Conservation (phyloP, 345 rosid genomes). For the Sapria himalayana region DNA sequence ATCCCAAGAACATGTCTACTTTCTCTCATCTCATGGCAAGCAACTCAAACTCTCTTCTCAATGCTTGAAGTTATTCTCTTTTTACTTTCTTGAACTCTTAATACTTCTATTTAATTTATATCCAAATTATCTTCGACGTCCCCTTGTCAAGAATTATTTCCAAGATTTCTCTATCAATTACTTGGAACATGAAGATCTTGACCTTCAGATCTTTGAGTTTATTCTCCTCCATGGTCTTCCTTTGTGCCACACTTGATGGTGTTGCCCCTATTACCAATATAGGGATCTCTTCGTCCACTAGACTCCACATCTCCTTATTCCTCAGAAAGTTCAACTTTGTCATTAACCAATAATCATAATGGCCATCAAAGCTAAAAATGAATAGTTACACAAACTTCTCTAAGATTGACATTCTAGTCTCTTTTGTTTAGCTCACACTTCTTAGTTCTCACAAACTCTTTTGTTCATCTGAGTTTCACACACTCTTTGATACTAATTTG, state of each 20-base stretch:
- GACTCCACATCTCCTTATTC: no score
- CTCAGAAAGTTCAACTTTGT: constrained; percentile 2
- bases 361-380: constrained; percentile 5
- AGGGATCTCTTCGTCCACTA: constrained; percentile 3
- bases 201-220: constrained; percentile 4
- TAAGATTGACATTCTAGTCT: no score
- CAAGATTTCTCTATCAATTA: neutral
- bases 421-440: no score
- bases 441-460: no score
- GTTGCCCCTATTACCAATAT: neutral
- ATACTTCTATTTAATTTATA: constrained; percentile 1
- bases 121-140: neutral
- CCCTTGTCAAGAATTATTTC: constrained; percentile 3
- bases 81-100: neutral
- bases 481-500: no score
- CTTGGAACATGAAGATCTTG: neutral
- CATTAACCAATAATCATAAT: constrained; percentile 3
- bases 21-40: constrained; percentile 7
- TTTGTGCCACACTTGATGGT: constrained; percentile 1
- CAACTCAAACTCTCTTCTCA: constrained; percentile 4
- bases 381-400: neutral
- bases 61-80: constrained; percentile 4
- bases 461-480: no score
- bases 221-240: constrained; percentile 1
- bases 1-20: neutral